Percentiles rank a stretch among this genome's conserved stretches.
Evolutionary conservation across 768 basidiomycete species (phyloP).

Genomic region (Tylopilus subfusipes): DNA sequence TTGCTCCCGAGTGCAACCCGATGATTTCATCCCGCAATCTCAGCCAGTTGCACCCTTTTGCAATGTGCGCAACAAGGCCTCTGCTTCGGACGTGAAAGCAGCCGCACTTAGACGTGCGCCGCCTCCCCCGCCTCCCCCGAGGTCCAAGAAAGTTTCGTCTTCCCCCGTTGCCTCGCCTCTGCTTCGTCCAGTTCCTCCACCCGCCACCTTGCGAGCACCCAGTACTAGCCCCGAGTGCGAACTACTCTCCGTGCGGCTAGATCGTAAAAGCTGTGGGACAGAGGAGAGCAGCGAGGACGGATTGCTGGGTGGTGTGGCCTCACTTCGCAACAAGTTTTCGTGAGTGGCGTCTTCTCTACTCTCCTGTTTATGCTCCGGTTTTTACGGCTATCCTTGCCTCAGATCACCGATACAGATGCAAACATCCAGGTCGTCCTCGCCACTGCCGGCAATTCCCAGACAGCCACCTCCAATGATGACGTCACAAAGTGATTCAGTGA

Average conservation of each 20-base stretch:
- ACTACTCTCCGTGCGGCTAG: not conserved
- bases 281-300: slow-evolving; percentile 19
- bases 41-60: slow-evolving; percentile 27
- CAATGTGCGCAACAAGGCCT: slow-evolving; percentile 44
- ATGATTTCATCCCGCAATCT: slow-evolving; percentile 14
- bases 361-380: not conserved
- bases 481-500: slow-evolving; percentile 19
- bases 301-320: slow-evolving; percentile 32
- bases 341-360: slow-evolving; percentile 33
- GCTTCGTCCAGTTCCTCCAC: slow-evolving; percentile 48
- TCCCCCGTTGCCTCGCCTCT: slow-evolving; percentile 46
- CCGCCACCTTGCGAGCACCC: slow-evolving; percentile 26
- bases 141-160: slow-evolving; percentile 33
- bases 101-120: slow-evolving; percentile 46
- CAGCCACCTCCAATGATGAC: slow-evolving; percentile 15
- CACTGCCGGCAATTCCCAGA: slow-evolving; percentile 19
- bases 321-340: slow-evolving; percentile 45
- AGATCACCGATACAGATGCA: slow-evolving; percentile 12
- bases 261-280: not conserved
- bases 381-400: not conserved
- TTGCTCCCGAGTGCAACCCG: slow-evolving; percentile 40
- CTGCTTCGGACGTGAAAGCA: slow-evolving; percentile 51
- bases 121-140: slow-evolving; percentile 52
- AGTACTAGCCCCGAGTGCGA: slow-evolving; percentile 20
- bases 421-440: slow-evolving; percentile 7